Evolutionary conservation across 1,284 basidiomycete genomes (phyloP), one percentile per base, ranked within the genome.

Genomic region (Tremellales sp.): DNA sequence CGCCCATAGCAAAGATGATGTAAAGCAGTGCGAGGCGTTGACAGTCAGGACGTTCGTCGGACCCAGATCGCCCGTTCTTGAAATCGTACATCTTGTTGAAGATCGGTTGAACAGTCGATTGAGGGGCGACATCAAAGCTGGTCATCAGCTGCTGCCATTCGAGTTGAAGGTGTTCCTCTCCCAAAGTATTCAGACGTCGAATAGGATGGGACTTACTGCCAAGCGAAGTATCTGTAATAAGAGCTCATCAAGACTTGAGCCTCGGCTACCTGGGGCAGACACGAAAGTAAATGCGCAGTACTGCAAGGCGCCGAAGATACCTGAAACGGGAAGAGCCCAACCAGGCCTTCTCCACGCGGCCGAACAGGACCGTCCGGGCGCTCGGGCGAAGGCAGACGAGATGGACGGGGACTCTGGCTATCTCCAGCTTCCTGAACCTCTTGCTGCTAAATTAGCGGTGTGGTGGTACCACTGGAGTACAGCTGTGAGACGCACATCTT

Each of bases 401-500:
- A 54, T 33, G 45, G 40, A 26, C 27, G 43, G 43, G n/a, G 52
- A n/a, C 29, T 31, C 10, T 8, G 8, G 15, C 29, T 15, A 15
- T 31, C 29, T 33, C 29, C 35, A 22, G 47, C 29, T 7, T 56
- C 56, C 2, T 39, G 24, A 3, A 48, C 40, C 25, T 58, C 62
- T 57, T 58, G 56, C 54, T 58, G 42, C 2, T 21, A 12, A 21
- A 22, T 26, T 10, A 23, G 23, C 21, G 13, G 45, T 31, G 15
- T 43, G 4, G 21, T 4, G 3, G 4, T 15, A n/a, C 8, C 7
- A 8, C 4, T 12, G 17, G 5, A 21, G 29, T 15, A 31, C n/a
- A n/a, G n/a, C n/a, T n/a, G n/a, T n/a, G 29, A 31, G 29, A 52
- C 61, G 55, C 29, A 65, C 62, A 17, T 70, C 62, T 39, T 62